Conservation (phyloP, 495 filamentous ascomycete genomes). For the Lentithecium fluviatile region DNA sequence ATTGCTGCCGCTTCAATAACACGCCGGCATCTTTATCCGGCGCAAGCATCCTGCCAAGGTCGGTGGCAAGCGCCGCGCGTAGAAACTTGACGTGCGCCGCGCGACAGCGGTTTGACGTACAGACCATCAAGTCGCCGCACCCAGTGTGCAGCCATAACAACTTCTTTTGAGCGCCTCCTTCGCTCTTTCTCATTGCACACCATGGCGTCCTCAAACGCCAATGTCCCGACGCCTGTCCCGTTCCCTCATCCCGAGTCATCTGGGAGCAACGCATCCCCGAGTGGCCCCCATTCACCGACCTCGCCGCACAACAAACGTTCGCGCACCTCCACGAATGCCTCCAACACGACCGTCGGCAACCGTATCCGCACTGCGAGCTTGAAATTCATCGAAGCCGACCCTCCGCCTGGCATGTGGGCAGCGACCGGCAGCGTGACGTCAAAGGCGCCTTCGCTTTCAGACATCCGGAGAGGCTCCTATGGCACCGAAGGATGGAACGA, state of each 20-base stretch:
- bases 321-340: constrained; percentile 36
- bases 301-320: neutral
- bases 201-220: constrained; percentile 22
- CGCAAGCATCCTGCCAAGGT: neutral
- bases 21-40: neutral
- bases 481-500: constrained; percentile 45
- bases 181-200: neutral
- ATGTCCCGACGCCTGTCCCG: constrained; percentile 21
- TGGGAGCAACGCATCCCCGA: neutral
- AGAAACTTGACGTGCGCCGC: neutral
- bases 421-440: constrained; percentile 48
- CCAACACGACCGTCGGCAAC: constrained; percentile 33
- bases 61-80: neutral
- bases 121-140: too few species aligned
- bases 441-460: constrained; percentile 46
- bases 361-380: constrained; percentile 46
- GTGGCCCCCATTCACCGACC: too few species aligned
- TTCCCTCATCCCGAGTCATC: constrained; percentile 21
- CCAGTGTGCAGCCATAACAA: too few species aligned
- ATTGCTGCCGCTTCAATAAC: too few species aligned
- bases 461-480: constrained; percentile 48
- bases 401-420: constrained; percentile 54
- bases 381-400: constrained; percentile 49
- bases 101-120: too few species aligned
- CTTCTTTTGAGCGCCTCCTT: neutral